These are phyloP conservation scores for Rhynchospora tenuis DNA, from an alignment of 176 grass and related monocot species.

Conservation along the genomic window DNA sequence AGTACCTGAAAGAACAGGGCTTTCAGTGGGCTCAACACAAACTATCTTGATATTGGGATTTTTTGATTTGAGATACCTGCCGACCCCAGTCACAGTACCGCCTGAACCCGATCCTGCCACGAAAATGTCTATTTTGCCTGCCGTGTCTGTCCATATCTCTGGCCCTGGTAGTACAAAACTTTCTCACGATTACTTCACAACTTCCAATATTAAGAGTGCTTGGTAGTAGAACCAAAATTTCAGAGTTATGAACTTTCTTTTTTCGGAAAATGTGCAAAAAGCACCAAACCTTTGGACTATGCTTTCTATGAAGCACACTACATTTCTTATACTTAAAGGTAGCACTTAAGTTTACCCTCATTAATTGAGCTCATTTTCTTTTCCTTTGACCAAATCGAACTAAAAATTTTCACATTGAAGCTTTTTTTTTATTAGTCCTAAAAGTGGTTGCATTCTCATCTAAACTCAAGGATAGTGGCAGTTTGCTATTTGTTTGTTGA, in stretches of 20 bases:
- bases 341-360: not conserved
- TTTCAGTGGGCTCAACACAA: constrained; percentile 84
- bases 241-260: not conserved
- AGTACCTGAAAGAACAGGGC: constrained; percentile 68
- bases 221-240: not conserved
- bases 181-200: not conserved
- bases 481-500: not conserved
- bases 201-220: not conserved
- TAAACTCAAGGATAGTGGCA: not conserved
- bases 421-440: constrained; percentile 1
- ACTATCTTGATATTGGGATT: constrained; percentile 58
- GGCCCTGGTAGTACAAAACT: constrained; percentile 34
- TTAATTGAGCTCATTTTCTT: not conserved
- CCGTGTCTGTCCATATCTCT: constrained; percentile 91
- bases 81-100: constrained; percentile 66
- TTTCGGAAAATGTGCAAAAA: not conserved
- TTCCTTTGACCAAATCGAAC: not conserved
- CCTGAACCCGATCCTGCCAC: constrained; percentile 63
- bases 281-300: not conserved
- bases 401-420: not conserved
- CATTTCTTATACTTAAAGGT: not conserved
- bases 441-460: not conserved
- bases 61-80: constrained; percentile 76
- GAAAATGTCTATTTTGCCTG: constrained; percentile 83
- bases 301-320: not conserved